These are phyloP conservation scores for Heliamphora exappendiculata DNA, from an alignment of 148 eudicot species.

Conservation along the genomic window DNA sequence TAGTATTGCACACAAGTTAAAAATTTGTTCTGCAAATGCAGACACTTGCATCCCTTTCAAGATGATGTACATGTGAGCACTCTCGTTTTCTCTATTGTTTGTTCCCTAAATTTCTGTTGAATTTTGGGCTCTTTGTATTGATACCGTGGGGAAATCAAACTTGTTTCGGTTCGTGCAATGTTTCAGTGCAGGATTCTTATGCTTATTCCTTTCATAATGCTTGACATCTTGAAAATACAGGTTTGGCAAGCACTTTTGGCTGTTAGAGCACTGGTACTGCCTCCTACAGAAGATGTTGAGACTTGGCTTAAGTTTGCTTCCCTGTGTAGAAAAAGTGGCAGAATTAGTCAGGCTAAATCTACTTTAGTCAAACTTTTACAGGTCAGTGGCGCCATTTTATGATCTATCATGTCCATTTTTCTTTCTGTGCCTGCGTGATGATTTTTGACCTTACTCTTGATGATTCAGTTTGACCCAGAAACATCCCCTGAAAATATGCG, in stretches of 20 bases:
- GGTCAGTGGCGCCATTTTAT: slow-evolving; percentile 31
- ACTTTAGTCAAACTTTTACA: slow-evolving; percentile 80
- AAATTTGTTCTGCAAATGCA: neutral
- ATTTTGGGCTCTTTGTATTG: neutral
- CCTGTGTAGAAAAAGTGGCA: slow-evolving; percentile 85
- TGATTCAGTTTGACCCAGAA: slow-evolving; percentile 85
- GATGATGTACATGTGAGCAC: neutral
- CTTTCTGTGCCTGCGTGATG: neutral
- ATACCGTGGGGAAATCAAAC: neutral
- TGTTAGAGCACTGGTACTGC: slow-evolving; percentile 87
- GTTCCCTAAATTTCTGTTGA: neutral
- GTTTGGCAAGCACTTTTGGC: slow-evolving; percentile 94
- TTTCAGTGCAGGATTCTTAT: neutral
- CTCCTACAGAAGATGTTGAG: slow-evolving; percentile 85
- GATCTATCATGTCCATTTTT: neutral
- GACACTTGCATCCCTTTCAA: neutral
- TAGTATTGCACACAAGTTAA: neutral
- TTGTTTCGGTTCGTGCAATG: neutral
- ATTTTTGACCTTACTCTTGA: slow-evolving; percentile 9
- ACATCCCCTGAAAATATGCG: slow-evolving; percentile 57
- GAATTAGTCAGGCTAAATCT: slow-evolving; percentile 88
- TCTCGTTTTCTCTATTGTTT: neutral
- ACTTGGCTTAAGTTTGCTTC: slow-evolving; percentile 96
- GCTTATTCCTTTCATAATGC: neutral
- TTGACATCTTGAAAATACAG: slow-evolving; percentile 28